Conservation (phyloP, 257 asterid species). For the Solanum pinnatisectum region DNA sequence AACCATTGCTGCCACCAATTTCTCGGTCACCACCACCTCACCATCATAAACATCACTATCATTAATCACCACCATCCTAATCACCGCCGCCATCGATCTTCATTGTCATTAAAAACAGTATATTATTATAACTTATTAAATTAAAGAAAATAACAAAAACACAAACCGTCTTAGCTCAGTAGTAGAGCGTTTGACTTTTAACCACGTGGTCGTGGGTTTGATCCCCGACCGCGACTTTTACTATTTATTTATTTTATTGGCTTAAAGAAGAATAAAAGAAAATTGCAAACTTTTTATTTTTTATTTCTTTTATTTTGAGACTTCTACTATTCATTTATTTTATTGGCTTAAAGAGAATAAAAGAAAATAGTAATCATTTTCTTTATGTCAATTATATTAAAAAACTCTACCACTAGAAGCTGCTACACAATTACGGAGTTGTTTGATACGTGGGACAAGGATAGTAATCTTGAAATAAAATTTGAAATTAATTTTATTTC, state of each 20-base stretch:
- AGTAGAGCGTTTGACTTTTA: constrained; percentile 99
- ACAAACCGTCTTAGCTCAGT: constrained; percentile 73
- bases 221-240: constrained; percentile 66
- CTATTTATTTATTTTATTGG: background rate
- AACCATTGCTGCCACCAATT: background rate
- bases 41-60: background rate
- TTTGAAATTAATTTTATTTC: background rate
- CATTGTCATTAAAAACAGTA: background rate
- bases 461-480: background rate
- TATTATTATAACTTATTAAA: background rate
- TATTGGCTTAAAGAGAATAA: background rate
- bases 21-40: background rate
- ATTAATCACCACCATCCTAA: background rate
- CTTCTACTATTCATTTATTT: too few relatives aligned
- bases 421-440: background rate
- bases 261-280: background rate
- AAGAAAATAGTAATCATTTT: background rate
- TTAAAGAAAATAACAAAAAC: background rate
- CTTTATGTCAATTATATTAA: background rate
- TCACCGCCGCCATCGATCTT: background rate
- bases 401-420: background rate
- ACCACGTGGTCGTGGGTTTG: constrained; percentile 99
- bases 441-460: background rate
- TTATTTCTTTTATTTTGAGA: too few relatives aligned
- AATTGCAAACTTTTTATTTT: too few relatives aligned